Conservation (phyloP, 192 early-diverging fungal genomes). For the Dispira simplex region DNA sequence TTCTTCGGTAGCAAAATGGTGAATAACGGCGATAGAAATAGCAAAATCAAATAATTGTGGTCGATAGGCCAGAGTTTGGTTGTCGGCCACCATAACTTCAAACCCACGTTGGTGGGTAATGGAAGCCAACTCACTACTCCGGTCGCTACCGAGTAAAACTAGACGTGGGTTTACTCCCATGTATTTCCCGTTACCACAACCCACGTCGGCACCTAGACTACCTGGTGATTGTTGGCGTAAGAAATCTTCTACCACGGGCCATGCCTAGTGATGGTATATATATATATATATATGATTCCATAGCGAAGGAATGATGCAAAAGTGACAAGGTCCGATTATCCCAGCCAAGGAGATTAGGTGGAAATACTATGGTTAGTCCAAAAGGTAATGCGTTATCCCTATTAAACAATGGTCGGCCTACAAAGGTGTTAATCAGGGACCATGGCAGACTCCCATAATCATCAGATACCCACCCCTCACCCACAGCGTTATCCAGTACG, state of each 20-base stretch:
- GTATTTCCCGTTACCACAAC: constrained; percentile 98
- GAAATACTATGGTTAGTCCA: neutral
- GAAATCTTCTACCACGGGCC: constrained; percentile 90
- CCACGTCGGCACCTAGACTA: constrained; percentile 83
- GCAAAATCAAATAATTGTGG: constrained; percentile 71
- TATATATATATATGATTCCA: neutral
- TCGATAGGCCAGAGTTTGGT: constrained; percentile 58
- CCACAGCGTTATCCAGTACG: too few relatives aligned
- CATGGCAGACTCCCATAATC: neutral
- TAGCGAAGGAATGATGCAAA: neutral
- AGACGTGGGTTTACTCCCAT: constrained; percentile 72
- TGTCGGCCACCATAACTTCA: constrained; percentile 75
- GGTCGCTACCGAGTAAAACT: constrained; percentile 69
- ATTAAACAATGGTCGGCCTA: too few relatives aligned
- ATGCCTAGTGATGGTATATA: constrained; percentile 39
- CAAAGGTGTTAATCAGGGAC: neutral
- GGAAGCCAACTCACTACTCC: constrained; percentile 60
- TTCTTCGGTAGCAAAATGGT: constrained; percentile 73
- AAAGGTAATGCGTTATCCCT: neutral
- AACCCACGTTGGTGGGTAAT: constrained; percentile 56
- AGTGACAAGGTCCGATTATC: constrained; percentile 1
- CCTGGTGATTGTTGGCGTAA: constrained; percentile 40
- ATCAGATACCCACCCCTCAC: neutral
- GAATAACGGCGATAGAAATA: constrained; percentile 91
- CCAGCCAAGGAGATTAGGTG: neutral